These are phyloP conservation scores for Pseudogymnoascus pannorum DNA, from an alignment of 2,329 filamentous ascomycete genomes.

Conservation along the genomic window DNA sequence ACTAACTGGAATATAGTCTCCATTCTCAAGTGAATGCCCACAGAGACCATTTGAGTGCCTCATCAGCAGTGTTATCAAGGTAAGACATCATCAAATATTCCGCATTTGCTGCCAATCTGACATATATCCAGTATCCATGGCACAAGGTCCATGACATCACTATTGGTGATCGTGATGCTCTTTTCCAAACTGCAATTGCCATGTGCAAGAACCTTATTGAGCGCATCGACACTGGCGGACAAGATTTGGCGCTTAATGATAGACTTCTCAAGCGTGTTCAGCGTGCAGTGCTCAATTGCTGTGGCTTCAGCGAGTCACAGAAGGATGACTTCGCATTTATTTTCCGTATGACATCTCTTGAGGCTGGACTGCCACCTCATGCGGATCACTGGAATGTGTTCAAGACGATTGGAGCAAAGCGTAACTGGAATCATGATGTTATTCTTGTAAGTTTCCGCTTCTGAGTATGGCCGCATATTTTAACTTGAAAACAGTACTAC, in stretches of 20 bases:
- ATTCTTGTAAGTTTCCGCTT: slow-evolving; percentile 41
- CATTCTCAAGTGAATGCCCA: slow-evolving; percentile 52
- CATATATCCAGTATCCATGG: slow-evolving; percentile 48
- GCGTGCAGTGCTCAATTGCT: slow-evolving; percentile 46
- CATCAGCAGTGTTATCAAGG: slow-evolving; percentile 45
- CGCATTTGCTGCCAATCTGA: background rate
- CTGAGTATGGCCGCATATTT: background rate
- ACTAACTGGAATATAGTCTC: slow-evolving; percentile 38
- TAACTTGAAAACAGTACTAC: slow-evolving; percentile 41
- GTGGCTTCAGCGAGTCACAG: slow-evolving; percentile 53
- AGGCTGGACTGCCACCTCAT: slow-evolving; percentile 42
- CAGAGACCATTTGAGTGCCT: slow-evolving; percentile 60
- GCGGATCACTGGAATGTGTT: slow-evolving; percentile 45
- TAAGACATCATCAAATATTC: slow-evolving; percentile 12
- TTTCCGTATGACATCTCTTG: slow-evolving; percentile 32
- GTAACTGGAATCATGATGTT: slow-evolving; percentile 42
- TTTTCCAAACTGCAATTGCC: slow-evolving; percentile 44
- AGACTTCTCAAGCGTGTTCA: slow-evolving; percentile 48
- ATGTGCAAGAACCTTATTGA: slow-evolving; percentile 41
- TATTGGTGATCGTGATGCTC: slow-evolving; percentile 45
- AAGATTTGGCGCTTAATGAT: slow-evolving; percentile 40
- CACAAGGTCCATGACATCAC: slow-evolving; percentile 49
- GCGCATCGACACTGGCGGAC: slow-evolving; percentile 34
- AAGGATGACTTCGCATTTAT: slow-evolving; percentile 50
- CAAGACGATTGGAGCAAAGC: slow-evolving; percentile 45